A percentile compares a stretch with the other conserved stretches of the same genome.
Conservation (phyloP, 106 monocot genomes). For the Apostasia ramifera region DNA sequence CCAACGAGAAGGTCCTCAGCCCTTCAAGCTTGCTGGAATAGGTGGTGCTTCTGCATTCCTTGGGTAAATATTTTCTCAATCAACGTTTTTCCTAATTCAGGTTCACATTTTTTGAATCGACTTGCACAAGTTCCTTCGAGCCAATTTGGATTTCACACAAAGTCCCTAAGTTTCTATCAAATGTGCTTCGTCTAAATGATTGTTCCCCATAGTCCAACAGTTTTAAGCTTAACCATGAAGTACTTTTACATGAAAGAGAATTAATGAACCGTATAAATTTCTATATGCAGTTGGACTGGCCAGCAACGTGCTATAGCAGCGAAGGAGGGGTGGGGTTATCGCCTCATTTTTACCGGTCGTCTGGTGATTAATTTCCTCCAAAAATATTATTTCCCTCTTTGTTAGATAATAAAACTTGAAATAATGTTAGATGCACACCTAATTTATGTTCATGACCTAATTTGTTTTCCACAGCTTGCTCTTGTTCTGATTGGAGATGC, state of each 20-base stretch:
- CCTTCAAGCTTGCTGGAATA: constrained; percentile 92
- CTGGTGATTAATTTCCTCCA: constrained; percentile 42
- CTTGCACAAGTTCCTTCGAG: too few species aligned
- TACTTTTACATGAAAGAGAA: too few species aligned
- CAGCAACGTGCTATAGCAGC: constrained; percentile 74
- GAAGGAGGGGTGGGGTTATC: constrained; percentile 88
- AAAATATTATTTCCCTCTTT: too few species aligned
- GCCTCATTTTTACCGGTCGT: constrained; percentile 74
- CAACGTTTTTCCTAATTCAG: too few species aligned
- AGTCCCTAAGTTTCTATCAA: too few species aligned
- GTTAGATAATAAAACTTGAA: too few species aligned
- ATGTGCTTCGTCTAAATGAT: too few species aligned
- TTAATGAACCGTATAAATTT: neutral
- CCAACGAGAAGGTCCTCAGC: constrained; percentile 73
- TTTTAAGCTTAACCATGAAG: too few species aligned
- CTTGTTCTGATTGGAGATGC: constrained; percentile 67
- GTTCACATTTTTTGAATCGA: too few species aligned
- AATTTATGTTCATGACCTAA: neutral
- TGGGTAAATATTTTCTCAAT: constrained; percentile 35
- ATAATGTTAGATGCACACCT: too few species aligned
- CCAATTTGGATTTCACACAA: too few species aligned
- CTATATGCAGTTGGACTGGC: constrained; percentile 78
- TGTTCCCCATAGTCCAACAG: too few species aligned
- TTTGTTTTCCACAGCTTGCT: constrained; percentile 45
- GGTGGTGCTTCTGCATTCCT: constrained; percentile 95